Evolutionary conservation across 2,329 filamentous ascomycete genomes (phyloP), one percentile per base, ranked within the genome.

Genomic region (Cladosporium sp.): DNA sequence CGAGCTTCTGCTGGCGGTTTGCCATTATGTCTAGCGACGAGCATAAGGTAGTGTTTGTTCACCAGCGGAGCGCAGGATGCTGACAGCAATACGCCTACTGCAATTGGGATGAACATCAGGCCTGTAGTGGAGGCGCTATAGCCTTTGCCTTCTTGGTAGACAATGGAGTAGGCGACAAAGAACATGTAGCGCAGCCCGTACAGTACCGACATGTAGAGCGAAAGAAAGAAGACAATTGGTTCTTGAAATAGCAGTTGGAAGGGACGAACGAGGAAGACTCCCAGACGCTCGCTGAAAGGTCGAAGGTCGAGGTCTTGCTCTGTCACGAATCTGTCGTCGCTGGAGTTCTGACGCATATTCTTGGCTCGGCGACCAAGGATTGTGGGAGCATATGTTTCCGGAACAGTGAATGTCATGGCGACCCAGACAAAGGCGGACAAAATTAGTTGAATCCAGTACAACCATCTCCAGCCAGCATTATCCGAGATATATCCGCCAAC

Each of bases 361-460:
- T n/a, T n/a, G n/a, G n/a, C n/a, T n/a, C n/a, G n/a, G n/a, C n/a
- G n/a, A n/a, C n/a, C n/a, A n/a, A n/a, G n/a, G n/a, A n/a, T n/a
- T n/a, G n/a, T n/a, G n/a, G n/a, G n/a, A n/a, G n/a, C n/a, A n/a
- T n/a, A n/a, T n/a, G n/a, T n/a, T n/a, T n/a, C n/a, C n/a, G n/a
- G n/a, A n/a, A n/a, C n/a, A n/a, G n/a, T n/a, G n/a, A n/a, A n/a
- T n/a, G n/a, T n/a, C 77, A 95, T 93, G 67, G 94, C 76, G 24
- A 90, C 67, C 87, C 90, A 95, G 71, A 90, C 86, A 59, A 89
- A 75, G 18, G 83, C 88, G 34, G 90, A 82, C 15, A 95, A 75
- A 73, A 96, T 96, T 12, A 95, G 82, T 74, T 94, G 92, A 71
- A 96, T 86, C 90, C 91, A 94, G 81, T 95, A 95, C 0, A 95